Base-by-base conservation (phyloP, 2,329 filamentous ascomycete species). In the Exophiala sp. region DNA sequence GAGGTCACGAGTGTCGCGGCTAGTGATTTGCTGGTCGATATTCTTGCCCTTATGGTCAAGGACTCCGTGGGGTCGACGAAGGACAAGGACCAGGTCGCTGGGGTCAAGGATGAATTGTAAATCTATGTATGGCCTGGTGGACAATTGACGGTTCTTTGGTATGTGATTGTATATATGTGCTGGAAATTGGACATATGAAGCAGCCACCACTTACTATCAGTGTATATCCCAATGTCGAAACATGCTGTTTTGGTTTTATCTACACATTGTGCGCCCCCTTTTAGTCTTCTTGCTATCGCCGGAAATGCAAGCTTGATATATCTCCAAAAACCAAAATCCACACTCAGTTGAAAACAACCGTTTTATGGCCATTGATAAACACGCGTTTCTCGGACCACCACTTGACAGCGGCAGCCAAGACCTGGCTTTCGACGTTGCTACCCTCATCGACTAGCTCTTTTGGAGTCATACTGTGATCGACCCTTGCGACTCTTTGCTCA, bases 381-480 rank as follows among this genome's bases (percentile, higher is more conserved):
- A 93, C 81, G 48, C 83, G 76, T 63, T 81, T 77, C 76, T 93
- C 86, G 19, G 84, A 83, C 70, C 86, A 86, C 82, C 86, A 90
- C 72, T 89, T 87, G 47, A 93, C 86, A 0, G 87, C 87, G 2
- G 85, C 81, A 2, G 85, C 86, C 59, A 93, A 69, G 5, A 90
- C 86, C 68, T 88, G 85, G 64, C 83, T 88, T 76, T 93, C 87
- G 8, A 91, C 84, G 58, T 88, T 90, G 60, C 83, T 87, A 10
- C 87, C 87, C 65, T 89, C 85, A 62, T 87, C 82, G 1, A 86
- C 84, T 64, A 91, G 68, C 65, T 85, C 81, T 73, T 86, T 87
- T 14, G 87, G 77, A 61, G 78, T 83, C 79, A 89, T 80, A 58
- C 75, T 78, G 68, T 93, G 87, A 65, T 88, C 83, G 21, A 91